Evolutionary conservation across 1,284 basidiomycete genomes (phyloP).

Genomic region (Bondarzewia mesenterica): DNA sequence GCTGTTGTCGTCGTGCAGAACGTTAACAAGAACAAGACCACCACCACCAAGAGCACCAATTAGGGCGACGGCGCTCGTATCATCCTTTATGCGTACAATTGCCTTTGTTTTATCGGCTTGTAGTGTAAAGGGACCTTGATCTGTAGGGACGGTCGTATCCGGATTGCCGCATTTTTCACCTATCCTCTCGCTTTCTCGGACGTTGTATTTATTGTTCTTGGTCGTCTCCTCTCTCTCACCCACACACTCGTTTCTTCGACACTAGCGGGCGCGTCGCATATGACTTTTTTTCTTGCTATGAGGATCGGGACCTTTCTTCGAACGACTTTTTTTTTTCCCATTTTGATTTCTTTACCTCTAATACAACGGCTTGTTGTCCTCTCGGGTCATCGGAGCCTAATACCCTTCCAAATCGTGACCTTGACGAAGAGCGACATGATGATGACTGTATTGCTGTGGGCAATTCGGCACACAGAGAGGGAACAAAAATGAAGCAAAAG

Average conservation of each 20-base stretch:
- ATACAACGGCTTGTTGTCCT: no score
- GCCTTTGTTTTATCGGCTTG: background rate
- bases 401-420: no score
- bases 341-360: background rate
- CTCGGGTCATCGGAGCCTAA: background rate
- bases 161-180: background rate
- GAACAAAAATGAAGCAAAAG: no score
- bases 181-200: background rate
- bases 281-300: background rate
- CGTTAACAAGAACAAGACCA: background rate
- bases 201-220: background rate
- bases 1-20: conserved; percentile 37
- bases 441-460: no score
- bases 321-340: background rate
- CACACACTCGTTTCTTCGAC: background rate
- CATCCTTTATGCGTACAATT: background rate
- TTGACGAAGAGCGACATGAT: no score
- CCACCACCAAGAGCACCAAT: background rate
- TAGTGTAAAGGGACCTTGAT: background rate
- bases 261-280: background rate
- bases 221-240: background rate
- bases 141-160: background rate
- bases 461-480: no score
- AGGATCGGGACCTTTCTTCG: background rate
- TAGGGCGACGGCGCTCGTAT: background rate